Percentiles rank a stretch among this genome's conserved stretches.
Conservation (phyloP, 2,329 filamentous ascomycete species). For the Helicocarpus griseus region DNA sequence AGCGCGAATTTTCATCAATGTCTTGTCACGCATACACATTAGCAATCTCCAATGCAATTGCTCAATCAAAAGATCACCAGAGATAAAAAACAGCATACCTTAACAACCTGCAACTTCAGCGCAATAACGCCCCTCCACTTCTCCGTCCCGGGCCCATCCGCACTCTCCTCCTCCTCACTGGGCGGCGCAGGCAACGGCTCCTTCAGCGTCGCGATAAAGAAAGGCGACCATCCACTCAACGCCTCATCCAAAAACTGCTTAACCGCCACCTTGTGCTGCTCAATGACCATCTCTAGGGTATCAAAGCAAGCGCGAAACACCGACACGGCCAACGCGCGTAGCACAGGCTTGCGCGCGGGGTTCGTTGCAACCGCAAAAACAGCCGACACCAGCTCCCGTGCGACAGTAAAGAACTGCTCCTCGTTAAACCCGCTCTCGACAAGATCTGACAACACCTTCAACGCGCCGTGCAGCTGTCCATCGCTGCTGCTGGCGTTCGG, state of each 20-base stretch:
- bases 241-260: constrained; percentile 83
- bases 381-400: constrained; percentile 71
- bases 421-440: constrained; percentile 91
- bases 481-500: constrained; percentile 65
- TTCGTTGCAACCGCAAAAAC: constrained; percentile 76
- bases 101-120: constrained; percentile 88
- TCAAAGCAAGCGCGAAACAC: constrained; percentile 91
- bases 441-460: constrained; percentile 79
- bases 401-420: constrained; percentile 87
- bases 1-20: constrained; percentile 75
- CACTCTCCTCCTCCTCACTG: constrained; percentile 47
- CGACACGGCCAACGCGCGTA: constrained; percentile 77
- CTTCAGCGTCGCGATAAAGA: constrained; percentile 74
- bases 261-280: constrained; percentile 78
- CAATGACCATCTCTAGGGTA: constrained; percentile 91
- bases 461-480: constrained; percentile 73
- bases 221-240: constrained; percentile 75
- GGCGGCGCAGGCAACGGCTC: constrained; percentile 56
- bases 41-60: too few relatives aligned
- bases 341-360: constrained; percentile 59
- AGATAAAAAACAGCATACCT: constrained; percentile 33
- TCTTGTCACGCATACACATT: constrained; percentile 38
- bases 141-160: constrained; percentile 47
- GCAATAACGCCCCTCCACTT: constrained; percentile 73
- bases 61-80: constrained; percentile 5